These are phyloP conservation scores for Juglanconis oblonga DNA, from an alignment of 2,329 filamentous ascomycete species.

Conservation along the genomic window DNA sequence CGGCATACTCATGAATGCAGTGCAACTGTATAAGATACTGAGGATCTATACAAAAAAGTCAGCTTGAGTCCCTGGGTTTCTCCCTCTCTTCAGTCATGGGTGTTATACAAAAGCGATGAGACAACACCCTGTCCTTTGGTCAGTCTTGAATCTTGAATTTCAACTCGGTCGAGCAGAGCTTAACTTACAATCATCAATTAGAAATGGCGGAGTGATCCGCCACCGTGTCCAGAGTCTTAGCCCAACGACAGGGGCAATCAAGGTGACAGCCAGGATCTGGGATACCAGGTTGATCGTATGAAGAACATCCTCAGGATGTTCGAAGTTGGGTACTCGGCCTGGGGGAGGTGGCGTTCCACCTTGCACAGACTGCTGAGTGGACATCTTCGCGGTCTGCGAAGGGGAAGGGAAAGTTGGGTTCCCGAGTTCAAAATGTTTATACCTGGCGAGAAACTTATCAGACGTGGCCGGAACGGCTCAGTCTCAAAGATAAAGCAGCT, in stretches of 20 bases:
- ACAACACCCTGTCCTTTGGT: neutral
- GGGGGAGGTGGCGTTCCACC: constrained; percentile 11
- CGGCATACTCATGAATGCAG: constrained; percentile 1
- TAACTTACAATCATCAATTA: constrained; percentile 9
- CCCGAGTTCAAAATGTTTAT: too few species aligned
- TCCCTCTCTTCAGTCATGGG: neutral
- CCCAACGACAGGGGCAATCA: constrained; percentile 4
- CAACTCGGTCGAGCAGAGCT: neutral
- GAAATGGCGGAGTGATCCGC: neutral
- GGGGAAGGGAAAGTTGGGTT: neutral
- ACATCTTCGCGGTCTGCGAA: neutral
- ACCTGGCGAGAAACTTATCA: too few species aligned
- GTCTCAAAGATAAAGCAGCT: too few species aligned
- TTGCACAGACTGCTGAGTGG: neutral
- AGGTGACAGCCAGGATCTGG: constrained; percentile 1
- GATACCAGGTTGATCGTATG: constrained; percentile 12
- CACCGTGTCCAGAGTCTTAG: constrained; percentile 3
- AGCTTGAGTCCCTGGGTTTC: neutral
- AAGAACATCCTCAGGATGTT: constrained; percentile 7
- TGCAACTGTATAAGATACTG: constrained; percentile 5
- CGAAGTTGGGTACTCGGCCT: constrained; percentile 1
- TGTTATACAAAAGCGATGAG: constrained; percentile 2
- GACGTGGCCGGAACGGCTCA: too few species aligned
- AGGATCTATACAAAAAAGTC: neutral
- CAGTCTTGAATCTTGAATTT: neutral